Evolutionary conservation across 2,329 filamentous ascomycete species (phyloP).

Genomic region (Fusarium armeniacum): DNA sequence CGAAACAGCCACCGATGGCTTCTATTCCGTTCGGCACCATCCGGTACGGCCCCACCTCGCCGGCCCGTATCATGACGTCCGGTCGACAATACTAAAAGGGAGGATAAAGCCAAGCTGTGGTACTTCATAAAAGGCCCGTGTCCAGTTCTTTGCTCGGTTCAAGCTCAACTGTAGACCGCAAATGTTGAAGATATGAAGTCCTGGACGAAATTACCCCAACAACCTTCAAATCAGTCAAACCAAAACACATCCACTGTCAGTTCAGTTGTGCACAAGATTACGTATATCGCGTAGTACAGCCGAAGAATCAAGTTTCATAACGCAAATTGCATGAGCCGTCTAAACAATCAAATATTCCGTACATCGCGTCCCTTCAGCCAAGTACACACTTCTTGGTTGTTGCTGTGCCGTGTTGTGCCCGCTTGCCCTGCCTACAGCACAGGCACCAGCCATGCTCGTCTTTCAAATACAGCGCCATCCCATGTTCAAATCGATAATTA

Average conservation of each 20-base stretch:
- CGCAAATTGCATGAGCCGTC: conserved; percentile 37
- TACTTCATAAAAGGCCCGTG: background rate
- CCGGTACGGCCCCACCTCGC: conserved; percentile 39
- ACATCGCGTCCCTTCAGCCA: conserved; percentile 31
- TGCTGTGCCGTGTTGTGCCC: conserved; percentile 19
- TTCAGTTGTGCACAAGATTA: background rate
- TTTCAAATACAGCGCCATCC: conserved; percentile 48
- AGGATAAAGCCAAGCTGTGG: background rate
- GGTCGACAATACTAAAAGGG: background rate
- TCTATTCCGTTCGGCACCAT: conserved; percentile 13
- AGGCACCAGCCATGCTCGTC: conserved; percentile 29
- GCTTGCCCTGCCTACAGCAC: conserved; percentile 5
- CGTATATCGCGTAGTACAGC: background rate
- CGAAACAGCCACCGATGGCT: background rate
- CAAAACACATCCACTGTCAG: background rate
- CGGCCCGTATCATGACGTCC: conserved; percentile 20
- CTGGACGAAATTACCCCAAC: background rate
- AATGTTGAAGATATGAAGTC: background rate
- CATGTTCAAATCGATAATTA: conserved; percentile 47
- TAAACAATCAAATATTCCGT: conserved; percentile 46
- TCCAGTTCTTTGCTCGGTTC: background rate
- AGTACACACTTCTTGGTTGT: conserved; percentile 37
- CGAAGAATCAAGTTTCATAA: conserved; percentile 4
- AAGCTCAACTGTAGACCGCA: background rate
- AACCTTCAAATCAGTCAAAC: background rate